A percentile compares a stretch with the other conserved stretches of the same genome.
phyloP scores from a whole-genome alignment of 169 alveolate species.

The Plasmodium knowlesi region DNA sequence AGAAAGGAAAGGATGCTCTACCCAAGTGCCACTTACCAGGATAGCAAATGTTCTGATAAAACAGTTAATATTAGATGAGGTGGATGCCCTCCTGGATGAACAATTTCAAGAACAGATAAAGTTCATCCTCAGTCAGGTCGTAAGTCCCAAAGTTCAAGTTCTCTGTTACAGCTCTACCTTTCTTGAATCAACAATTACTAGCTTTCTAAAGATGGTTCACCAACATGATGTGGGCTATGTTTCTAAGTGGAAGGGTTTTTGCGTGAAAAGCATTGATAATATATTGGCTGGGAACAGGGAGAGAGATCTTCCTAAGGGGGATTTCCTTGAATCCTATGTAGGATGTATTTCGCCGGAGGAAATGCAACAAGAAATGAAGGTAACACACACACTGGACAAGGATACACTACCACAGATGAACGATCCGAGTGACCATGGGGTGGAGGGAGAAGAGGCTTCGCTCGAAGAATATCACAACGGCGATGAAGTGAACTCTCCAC shows the following conservation, averaged over 20 bases:
- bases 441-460: background rate
- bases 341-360: background rate
- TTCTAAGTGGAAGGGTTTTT: background rate
- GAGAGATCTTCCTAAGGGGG: background rate
- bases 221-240: background rate
- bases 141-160: conserved; percentile 16
- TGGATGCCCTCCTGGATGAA: conserved; percentile 48
- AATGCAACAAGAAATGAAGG: background rate
- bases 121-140: background rate
- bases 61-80: conserved; percentile 36
- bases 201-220: background rate
- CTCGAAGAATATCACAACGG: background rate
- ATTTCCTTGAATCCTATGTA: background rate
- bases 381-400: background rate
- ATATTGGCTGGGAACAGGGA: background rate
- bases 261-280: background rate
- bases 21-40: conserved; percentile 1
- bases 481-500: background rate
- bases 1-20: background rate
- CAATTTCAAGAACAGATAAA: conserved; percentile 29
- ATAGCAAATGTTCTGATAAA: background rate
- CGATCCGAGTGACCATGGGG: background rate
- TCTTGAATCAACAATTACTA: background rate
- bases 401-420: background rate
- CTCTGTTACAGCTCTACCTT: conserved; percentile 50